Evolutionary conservation across 148 eudicot genomes (phyloP).

Genomic region (Vaccinium corymbosum): DNA sequence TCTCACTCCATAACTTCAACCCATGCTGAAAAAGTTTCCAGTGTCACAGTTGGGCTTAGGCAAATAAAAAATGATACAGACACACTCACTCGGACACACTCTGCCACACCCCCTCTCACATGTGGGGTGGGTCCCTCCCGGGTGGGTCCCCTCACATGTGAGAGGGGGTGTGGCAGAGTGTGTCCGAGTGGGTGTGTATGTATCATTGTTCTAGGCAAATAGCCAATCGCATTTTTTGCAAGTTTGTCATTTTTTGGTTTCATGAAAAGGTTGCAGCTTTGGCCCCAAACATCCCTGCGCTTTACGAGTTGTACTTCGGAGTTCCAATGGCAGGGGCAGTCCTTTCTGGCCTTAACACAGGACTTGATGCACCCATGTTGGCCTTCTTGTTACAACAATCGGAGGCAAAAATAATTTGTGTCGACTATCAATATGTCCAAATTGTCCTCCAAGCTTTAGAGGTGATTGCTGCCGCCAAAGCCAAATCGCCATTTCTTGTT

Average conservation of each 20-base stretch:
- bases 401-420: slow-evolving; percentile 26
- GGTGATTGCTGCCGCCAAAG: neutral
- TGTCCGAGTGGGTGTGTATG: too few relatives aligned
- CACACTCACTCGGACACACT: too few relatives aligned
- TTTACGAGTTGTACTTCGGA: slow-evolving; percentile 33
- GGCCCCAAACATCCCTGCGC: slow-evolving; percentile 37
- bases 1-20: too few relatives aligned
- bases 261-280: slow-evolving; percentile 23
- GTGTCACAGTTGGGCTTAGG: too few relatives aligned
- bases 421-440: slow-evolving; percentile 31
- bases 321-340: slow-evolving; percentile 42
- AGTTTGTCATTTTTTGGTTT: neutral
- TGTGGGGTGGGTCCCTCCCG: too few relatives aligned
- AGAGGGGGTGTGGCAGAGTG: too few relatives aligned
- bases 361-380: slow-evolving; percentile 16
- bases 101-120: too few relatives aligned
- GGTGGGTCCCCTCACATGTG: too few relatives aligned
- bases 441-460: slow-evolving; percentile 20
- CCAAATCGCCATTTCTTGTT: slow-evolving; percentile 17
- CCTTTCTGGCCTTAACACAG: slow-evolving; percentile 33
- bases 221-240: too few relatives aligned
- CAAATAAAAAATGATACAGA: too few relatives aligned
- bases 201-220: too few relatives aligned
- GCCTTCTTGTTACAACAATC: slow-evolving; percentile 19
- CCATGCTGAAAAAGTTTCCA: too few relatives aligned